Evolutionary conservation across 2,329 filamentous ascomycete genomes (phyloP).

Genomic region (Fusarium avenaceum): DNA sequence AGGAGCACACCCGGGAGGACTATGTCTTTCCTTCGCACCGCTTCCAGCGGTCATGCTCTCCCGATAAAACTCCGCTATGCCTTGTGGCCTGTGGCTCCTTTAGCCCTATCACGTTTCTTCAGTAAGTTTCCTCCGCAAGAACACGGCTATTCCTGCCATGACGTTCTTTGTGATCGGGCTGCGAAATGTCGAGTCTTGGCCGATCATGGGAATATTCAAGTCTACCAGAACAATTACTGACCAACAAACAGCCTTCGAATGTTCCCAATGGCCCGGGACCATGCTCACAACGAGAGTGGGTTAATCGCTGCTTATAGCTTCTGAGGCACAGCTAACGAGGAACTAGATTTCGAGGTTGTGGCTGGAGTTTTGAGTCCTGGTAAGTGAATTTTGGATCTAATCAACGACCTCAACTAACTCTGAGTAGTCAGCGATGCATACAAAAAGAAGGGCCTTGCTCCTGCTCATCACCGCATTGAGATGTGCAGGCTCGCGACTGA

Average conservation of each 20-base stretch:
- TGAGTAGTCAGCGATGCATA: constrained; percentile 53
- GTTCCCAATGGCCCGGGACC: constrained; percentile 90
- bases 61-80: constrained; percentile 72
- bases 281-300: constrained; percentile 66
- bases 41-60: constrained; percentile 67
- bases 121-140: constrained; percentile 19
- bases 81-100: constrained; percentile 78
- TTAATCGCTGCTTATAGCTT: constrained; percentile 11
- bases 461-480: constrained; percentile 59
- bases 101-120: constrained; percentile 40
- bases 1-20: constrained; percentile 52
- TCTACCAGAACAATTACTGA: constrained; percentile 8
- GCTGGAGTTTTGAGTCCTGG: constrained; percentile 71
- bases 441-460: constrained; percentile 56
- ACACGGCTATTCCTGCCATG: too few relatives aligned
- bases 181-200: background rate
- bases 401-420: constrained; percentile 5
- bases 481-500: constrained; percentile 90
- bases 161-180: background rate
- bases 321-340: constrained; percentile 12
- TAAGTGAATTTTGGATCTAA: constrained; percentile 32
- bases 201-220: background rate
- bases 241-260: constrained; percentile 53
- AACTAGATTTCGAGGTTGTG: constrained; percentile 78
- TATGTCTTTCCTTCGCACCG: constrained; percentile 74